Evolutionary conservation across 2,329 filamentous ascomycete genomes (phyloP), one percentile per base, ranked within the genome.

Genomic region (Verticillium nonalfalfae): DNA sequence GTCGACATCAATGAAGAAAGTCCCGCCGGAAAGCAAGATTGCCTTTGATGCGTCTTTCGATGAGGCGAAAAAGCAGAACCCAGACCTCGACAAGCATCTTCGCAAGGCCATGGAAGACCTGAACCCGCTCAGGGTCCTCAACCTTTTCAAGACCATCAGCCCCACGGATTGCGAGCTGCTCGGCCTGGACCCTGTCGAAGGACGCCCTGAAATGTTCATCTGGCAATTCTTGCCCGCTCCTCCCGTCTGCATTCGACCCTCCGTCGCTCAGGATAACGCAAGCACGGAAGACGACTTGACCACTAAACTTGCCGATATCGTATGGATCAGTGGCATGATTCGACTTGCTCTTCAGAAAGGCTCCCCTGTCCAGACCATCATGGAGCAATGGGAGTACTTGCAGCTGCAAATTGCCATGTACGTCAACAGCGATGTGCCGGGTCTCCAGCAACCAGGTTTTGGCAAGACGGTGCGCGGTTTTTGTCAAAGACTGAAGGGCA

Each of bases 321-420:
- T 97, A 10, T 91, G 96, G 69, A 91, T 96, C 65, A 97, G 93
- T 71, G 90, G 90, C 60, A 86, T 96, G 68, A 91, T 99, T 65
- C 88, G 90, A 58, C 90, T 91, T 26, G 91, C 92, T 0, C 75
- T 98, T 15, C 83, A 89, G 63, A 93, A 92, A 67, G 94, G 94
- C 10, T 90, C 93, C 14, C 87, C 92, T 0, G 84, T 99, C 2
- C 86, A 90, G 66, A 96, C 91, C 1, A 90, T 98, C 61, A 96
- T 98, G 88, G 95, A 99, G 73, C 93, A 97, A 69, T 99, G 95
- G 95, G 95, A 99, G 71, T 98, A 94, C 70, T 79, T 99, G 63
- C 94, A 98, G 71, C 83, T 97, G 9, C 93, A 98, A 70, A 90
- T 98, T 63, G 95, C 94, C 63, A 93, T 98, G 83, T 98, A 99